Evolutionary conservation across 1,139 yeast genomes (phyloP).

Genomic region (Candida neerlandica): DNA sequence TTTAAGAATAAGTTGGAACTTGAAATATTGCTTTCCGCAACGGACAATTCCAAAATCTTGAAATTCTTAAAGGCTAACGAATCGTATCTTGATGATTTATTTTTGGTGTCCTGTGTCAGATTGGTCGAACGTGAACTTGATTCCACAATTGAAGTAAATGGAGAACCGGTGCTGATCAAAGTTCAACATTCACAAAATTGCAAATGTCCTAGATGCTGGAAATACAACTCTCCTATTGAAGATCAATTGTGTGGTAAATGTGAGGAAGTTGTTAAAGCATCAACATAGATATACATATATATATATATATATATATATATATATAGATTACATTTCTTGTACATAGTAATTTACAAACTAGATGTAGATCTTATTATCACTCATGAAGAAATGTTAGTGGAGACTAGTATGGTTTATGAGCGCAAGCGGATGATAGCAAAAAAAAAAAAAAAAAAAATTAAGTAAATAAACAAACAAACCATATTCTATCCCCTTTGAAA

Average conservation of each 20-base stretch:
- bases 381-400: too few species aligned
- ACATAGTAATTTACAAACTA: not conserved
- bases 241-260: constrained; percentile 71
- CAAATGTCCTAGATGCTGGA: constrained; percentile 97
- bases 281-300: not conserved
- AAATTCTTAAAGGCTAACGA: constrained; percentile 26
- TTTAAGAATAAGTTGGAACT: constrained; percentile 71
- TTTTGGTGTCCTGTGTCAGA: constrained; percentile 63
- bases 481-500: not conserved
- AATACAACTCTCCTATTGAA: constrained; percentile 55
- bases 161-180: constrained; percentile 9
- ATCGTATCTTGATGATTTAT: constrained; percentile 53
- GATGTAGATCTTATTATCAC: not conserved
- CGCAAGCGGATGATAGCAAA: not conserved
- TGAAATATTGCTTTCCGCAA: constrained; percentile 41
- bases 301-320: not conserved
- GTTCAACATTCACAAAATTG: constrained; percentile 23
- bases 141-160: not conserved
- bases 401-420: not conserved
- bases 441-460: not conserved
- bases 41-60: constrained; percentile 13
- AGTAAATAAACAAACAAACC: not conserved
- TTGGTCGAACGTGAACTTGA: constrained; percentile 24
- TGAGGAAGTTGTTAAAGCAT: constrained; percentile 30
- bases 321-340: constrained; percentile 2